A percentile compares a stretch with the other conserved stretches of the same genome.
Evolutionary conservation across 2,329 filamentous ascomycete species (phyloP).

Genomic region (Sporothrix brunneoviolacea): DNA sequence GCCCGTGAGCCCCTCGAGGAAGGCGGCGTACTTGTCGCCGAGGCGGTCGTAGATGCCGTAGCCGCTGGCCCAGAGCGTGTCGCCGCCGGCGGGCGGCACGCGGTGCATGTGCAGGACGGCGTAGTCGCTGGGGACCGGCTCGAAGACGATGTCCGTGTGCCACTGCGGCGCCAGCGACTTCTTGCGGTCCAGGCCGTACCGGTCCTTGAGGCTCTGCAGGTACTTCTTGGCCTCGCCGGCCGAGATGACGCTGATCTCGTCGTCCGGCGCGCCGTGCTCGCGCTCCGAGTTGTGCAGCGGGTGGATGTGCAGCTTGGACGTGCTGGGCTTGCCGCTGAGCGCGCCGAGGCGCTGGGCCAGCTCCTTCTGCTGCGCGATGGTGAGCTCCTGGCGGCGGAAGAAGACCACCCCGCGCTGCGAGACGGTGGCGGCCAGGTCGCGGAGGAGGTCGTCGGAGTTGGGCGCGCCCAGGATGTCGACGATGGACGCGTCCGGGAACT

Average conservation of each 20-base stretch:
- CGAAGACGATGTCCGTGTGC: constrained; percentile 33
- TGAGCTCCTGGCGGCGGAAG: constrained; percentile 44
- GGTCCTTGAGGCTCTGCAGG: no score
- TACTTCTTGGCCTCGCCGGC: no score
- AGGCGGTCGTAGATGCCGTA: constrained; percentile 34
- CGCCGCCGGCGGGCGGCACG: constrained; percentile 36
- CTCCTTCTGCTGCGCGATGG: constrained; percentile 42
- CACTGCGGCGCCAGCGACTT: neutral
- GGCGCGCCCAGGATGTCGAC: constrained; percentile 21
- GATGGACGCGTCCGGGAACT: constrained; percentile 34
- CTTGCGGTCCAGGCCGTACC: no score
- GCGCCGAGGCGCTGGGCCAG: constrained; percentile 41
- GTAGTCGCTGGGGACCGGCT: constrained; percentile 39
- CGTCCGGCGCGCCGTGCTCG: neutral
- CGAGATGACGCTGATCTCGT: no score
- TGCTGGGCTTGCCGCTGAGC: constrained; percentile 36
- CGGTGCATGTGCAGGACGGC: constrained; percentile 36
- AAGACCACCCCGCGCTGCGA: constrained; percentile 48
- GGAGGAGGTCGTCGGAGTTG: constrained; percentile 25
- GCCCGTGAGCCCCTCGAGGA: no score
- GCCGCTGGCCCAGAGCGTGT: constrained; percentile 37
- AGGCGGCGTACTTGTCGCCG: no score
- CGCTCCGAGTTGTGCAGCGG: constrained; percentile 32
- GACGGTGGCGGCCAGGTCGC: constrained; percentile 33
- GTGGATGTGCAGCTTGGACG: constrained; percentile 38